These are phyloP conservation scores for Hygrocybe coccinea DNA, from an alignment of 768 basidiomycete genomes.

Conservation along the genomic window DNA sequence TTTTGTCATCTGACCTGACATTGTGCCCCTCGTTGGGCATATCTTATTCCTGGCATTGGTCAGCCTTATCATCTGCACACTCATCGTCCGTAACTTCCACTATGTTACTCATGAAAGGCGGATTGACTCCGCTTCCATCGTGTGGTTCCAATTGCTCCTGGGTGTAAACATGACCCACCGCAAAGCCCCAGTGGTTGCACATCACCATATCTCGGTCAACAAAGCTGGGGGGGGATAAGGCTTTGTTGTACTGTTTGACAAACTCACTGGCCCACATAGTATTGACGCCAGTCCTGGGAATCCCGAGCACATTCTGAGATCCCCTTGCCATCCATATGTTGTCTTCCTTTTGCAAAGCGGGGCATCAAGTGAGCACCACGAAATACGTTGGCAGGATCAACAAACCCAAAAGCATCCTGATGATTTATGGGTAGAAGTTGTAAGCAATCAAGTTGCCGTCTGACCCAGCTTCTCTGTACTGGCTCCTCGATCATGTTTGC, in stretches of 20 bases:
- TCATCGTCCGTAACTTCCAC: no score
- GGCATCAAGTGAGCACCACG: constrained; percentile 32
- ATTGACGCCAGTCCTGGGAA: constrained; percentile 11
- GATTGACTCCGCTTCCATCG: neutral
- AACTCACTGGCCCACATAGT: constrained; percentile 36
- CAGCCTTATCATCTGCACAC: neutral
- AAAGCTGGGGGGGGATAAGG: constrained; percentile 9
- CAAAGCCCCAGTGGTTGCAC: constrained; percentile 18
- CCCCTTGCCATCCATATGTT: neutral
- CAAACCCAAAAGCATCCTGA: constrained; percentile 29
- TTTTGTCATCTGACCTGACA: no score
- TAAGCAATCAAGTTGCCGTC: constrained; percentile 13
- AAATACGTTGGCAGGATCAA: constrained; percentile 31
- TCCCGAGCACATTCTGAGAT: neutral
- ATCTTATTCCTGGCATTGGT: no score
- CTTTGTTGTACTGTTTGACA: neutral
- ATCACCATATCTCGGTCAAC: constrained; percentile 19
- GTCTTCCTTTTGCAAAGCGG: constrained; percentile 20
- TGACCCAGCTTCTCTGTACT: neutral
- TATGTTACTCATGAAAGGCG: neutral
- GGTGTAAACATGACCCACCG: constrained; percentile 8
- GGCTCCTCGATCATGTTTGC: constrained; percentile 6
- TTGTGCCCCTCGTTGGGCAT: no score
- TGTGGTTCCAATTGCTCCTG: neutral
- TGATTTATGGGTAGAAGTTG: constrained; percentile 18